Evolutionary conservation across 306 rosid genomes (phyloP).

Genomic region (Cucurbita maxima): DNA sequence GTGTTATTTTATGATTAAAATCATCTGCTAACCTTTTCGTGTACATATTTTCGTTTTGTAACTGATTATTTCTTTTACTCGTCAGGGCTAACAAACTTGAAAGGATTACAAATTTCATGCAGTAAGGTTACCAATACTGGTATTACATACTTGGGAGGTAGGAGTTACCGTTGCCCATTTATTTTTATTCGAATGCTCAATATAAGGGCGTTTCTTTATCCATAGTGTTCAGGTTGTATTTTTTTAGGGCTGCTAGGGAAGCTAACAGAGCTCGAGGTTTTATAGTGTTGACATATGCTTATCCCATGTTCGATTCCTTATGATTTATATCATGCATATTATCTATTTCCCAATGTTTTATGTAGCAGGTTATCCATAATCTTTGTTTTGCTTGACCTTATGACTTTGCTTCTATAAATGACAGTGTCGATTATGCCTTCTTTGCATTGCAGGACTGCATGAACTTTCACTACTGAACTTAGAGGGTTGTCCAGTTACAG

Average conservation of each 20-base stretch:
- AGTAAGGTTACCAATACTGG: slow-evolving; percentile 72
- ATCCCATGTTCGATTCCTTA: not conserved
- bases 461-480: slow-evolving; percentile 64
- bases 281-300: not conserved
- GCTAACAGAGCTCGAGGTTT: not conserved
- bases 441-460: slow-evolving; percentile 50
- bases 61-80: slow-evolving; percentile 1
- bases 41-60: not conserved
- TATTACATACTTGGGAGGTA: slow-evolving; percentile 66
- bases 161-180: not conserved
- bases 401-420: not conserved
- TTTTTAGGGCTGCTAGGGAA: not conserved
- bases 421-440: not conserved
- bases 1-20: not conserved
- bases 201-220: not conserved
- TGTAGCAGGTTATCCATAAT: not conserved
- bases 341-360: not conserved
- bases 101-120: slow-evolving; percentile 59
- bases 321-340: not conserved
- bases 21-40: not conserved
- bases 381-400: not conserved
- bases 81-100: slow-evolving; percentile 72
- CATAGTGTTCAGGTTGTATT: not conserved
- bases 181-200: not conserved
- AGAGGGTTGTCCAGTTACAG: slow-evolving; percentile 86